Base-by-base conservation (phyloP, 371 early-diverging fungal genomes). In the Encephalitozoon intestinalis region DNA sequence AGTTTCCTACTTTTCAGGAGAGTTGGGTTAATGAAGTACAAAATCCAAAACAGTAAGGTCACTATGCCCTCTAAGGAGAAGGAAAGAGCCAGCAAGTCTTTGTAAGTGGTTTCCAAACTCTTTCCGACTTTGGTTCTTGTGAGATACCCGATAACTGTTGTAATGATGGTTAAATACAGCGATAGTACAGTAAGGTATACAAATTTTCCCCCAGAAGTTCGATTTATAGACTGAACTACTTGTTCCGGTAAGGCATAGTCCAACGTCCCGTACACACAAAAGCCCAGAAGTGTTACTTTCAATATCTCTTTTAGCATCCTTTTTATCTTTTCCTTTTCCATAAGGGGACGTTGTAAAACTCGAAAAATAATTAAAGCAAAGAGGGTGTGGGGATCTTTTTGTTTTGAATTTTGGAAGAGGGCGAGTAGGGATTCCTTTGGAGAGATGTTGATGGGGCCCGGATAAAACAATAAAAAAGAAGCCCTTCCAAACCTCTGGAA, bases 401-500 rank as follows among this genome's bases (percentile, higher is more conserved):
- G 30, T 58, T 58, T 30, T 53, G 58, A 18, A 34, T 31, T n/a
- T n/a, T 46, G 4, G 3, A 46, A 15, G 21, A 46, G 49, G 49
- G 49, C 15, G 49, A 7, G 7, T 46, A 21, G 49, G 21, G 18
- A 34, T 21, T 11, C 34, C 2, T 31, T 5, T 11, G 21, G 15
- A 26, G 1, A 15, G 34, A 28, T 12, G 26, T 4, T 28, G 21
- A 39, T 6, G 11, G 26, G 7, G 18, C 21, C 1, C 30, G 25
- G 28, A 58, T 34, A 69, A 69, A 69, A 21, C 5, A 69, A 51
- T 30, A 53, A 69, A 69, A 69, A 69, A 51, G 41, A 12, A 51
- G 37, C 52, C 70, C 51, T 68, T 68, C 30, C 0, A 67, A 44
- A 40, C 74, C 75, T 66, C 63, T 49, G 67, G 81, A 79, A 80